Evolutionary conservation across 768 basidiomycete species (phyloP).

Genomic region (Naganishia friedmannii): DNA sequence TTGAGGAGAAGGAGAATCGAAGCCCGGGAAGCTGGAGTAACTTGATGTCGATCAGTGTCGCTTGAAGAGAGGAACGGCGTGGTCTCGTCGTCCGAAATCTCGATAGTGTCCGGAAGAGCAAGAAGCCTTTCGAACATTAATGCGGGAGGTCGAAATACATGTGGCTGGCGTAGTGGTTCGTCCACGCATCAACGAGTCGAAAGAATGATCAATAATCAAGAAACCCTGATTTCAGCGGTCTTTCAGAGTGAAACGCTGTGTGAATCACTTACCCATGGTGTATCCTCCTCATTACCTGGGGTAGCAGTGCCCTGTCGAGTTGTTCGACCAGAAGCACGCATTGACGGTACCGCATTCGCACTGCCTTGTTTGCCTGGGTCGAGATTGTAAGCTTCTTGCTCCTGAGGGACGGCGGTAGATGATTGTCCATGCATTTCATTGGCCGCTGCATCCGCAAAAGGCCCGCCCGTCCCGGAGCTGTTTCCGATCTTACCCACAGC

Average conservation of each 20-base stretch:
- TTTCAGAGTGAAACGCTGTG: not conserved
- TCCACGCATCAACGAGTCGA: not conserved
- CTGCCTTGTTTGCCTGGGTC: not conserved
- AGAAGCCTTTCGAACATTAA: slow-evolving; percentile 5
- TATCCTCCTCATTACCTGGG: slow-evolving; percentile 18
- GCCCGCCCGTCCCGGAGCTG: not conserved
- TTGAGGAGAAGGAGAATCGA: slow-evolving; percentile 34
- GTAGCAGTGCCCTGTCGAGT: slow-evolving; percentile 8
- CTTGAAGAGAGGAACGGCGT: not conserved
- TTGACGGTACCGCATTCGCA: not conserved
- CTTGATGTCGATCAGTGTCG: not conserved
- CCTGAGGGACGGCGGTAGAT: not conserved
- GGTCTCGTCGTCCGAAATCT: not conserved
- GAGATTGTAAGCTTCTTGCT: not conserved
- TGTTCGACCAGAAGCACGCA: slow-evolving; percentile 8
- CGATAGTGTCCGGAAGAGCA: not conserved
- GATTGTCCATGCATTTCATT: not conserved
- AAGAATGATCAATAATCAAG: not conserved
- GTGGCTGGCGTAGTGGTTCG: not conserved
- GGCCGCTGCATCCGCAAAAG: not conserved
- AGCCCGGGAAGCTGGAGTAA: not conserved
- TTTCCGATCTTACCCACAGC: not conserved
- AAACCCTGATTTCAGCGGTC: not conserved
- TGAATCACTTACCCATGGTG: slow-evolving; percentile 6
- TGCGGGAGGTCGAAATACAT: slow-evolving; percentile 1